Conservation (phyloP, 2,329 filamentous ascomycete species). For the Epichloe hybrida region DNA sequence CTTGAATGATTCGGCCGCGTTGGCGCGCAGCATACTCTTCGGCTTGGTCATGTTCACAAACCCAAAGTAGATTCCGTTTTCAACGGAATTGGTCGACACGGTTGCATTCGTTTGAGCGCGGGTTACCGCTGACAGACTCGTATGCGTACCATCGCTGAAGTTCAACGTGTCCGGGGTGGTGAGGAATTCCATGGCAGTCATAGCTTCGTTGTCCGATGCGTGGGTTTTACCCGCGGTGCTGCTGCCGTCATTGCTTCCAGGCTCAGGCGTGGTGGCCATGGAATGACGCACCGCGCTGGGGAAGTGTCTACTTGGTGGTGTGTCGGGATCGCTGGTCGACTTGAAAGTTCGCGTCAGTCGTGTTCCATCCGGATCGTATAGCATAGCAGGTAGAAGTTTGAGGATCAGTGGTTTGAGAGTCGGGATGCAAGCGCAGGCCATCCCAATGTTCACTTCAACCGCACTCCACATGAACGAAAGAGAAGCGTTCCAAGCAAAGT, state of each 20-base stretch:
- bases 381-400: slow-evolving; percentile 42
- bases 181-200: slow-evolving; percentile 32
- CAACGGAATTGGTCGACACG: slow-evolving; percentile 21
- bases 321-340: slow-evolving; percentile 17
- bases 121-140: not conserved
- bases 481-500: slow-evolving; percentile 63
- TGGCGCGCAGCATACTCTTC: slow-evolving; percentile 57
- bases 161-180: slow-evolving; percentile 26
- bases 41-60: slow-evolving; percentile 59
- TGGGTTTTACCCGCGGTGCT: not conserved
- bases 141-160: slow-evolving; percentile 6
- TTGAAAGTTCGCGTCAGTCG: slow-evolving; percentile 14
- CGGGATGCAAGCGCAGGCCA: slow-evolving; percentile 85
- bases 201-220: slow-evolving; percentile 14
- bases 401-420: slow-evolving; percentile 77
- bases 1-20: slow-evolving; percentile 50
- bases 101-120: slow-evolving; percentile 19
- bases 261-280: not conserved
- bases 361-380: slow-evolving; percentile 37
- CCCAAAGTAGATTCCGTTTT: slow-evolving; percentile 52
- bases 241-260: not conserved
- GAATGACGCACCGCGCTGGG: not conserved
- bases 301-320: slow-evolving; percentile 11
- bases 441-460: slow-evolving; percentile 84
- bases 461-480: slow-evolving; percentile 88